These are phyloP conservation scores for Aspergillus carbonarius DNA, from an alignment of 2,329 filamentous ascomycete genomes.

Conservation along the genomic window DNA sequence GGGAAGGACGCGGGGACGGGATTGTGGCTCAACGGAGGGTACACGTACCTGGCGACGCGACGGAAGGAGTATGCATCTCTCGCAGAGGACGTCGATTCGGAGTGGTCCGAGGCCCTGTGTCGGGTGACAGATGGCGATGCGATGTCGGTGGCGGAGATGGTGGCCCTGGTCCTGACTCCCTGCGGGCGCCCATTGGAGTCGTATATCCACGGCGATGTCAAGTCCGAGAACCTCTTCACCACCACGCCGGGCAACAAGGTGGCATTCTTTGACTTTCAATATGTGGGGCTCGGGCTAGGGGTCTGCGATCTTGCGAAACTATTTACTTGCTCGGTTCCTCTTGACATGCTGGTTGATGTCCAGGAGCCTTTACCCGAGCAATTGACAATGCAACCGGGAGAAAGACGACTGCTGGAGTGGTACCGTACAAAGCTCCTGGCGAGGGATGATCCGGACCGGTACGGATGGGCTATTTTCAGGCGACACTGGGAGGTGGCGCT, in stretches of 20 bases:
- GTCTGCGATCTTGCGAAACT: constrained; percentile 67
- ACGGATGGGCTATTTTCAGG: constrained; percentile 56
- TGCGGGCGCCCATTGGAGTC: constrained; percentile 51
- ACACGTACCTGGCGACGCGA: constrained; percentile 67
- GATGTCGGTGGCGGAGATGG: constrained; percentile 52
- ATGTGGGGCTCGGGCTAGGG: constrained; percentile 63
- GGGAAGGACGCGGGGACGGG: constrained; percentile 22
- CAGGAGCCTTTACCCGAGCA: constrained; percentile 33
- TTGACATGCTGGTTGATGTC: constrained; percentile 49
- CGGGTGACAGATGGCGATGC: constrained; percentile 17
- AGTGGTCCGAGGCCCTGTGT: constrained; percentile 58
- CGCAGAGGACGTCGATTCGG: constrained; percentile 46
- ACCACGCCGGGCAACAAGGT: constrained; percentile 50
- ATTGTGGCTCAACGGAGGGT: constrained; percentile 66
- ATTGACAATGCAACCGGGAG: constrained; percentile 53
- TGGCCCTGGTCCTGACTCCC: constrained; percentile 53
- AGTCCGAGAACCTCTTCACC: constrained; percentile 67
- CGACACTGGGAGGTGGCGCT: constrained; percentile 66
- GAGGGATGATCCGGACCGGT: constrained; percentile 33
- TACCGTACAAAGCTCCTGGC: constrained; percentile 41
- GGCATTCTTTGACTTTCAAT: constrained; percentile 70
- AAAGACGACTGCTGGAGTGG: constrained; percentile 51
- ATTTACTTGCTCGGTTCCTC: constrained; percentile 64
- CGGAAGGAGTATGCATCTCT: constrained; percentile 56
- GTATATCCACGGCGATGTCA: constrained; percentile 67